A percentile compares a stretch with the other conserved stretches of the same genome.
These are phyloP conservation scores for Paecilomyces sp. DNA, from an alignment of 2,329 filamentous ascomycete species.

Conservation along the genomic window DNA sequence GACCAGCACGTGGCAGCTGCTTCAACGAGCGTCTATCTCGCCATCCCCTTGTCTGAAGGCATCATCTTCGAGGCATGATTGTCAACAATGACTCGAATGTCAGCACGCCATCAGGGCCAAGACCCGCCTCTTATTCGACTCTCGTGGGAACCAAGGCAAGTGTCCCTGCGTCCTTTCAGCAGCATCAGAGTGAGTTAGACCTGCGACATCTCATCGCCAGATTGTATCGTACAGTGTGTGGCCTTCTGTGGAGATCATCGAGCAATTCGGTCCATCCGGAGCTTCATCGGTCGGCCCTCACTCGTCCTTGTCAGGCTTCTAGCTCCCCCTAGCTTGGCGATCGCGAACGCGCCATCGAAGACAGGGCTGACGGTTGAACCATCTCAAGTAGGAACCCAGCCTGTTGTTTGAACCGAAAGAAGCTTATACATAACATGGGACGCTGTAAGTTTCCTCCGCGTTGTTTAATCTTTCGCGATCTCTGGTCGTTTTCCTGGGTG, in stretches of 20 bases:
- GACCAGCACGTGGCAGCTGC: not conserved
- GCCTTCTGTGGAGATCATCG: not conserved
- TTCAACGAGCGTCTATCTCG: constrained; percentile 4
- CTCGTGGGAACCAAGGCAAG: constrained; percentile 8
- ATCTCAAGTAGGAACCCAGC: not conserved
- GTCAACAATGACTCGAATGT: constrained; percentile 2
- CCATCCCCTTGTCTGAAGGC: constrained; percentile 7
- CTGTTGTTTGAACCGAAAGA: not conserved
- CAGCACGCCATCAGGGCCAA: not conserved
- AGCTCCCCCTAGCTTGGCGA: not conserved
- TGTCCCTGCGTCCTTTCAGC: not conserved
- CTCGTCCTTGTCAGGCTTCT: not conserved
- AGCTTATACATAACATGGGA: not conserved
- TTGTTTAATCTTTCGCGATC: not conserved
- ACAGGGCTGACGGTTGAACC: not conserved
- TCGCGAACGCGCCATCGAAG: not conserved
- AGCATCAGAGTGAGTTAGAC: not conserved
- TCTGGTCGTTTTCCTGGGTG: not conserved
- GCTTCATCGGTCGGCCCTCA: not conserved
- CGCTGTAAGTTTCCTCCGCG: not conserved
- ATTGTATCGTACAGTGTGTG: not conserved
- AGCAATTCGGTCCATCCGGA: not conserved
- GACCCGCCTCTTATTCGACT: constrained; percentile 7
- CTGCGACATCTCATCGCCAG: not conserved
- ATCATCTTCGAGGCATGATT: constrained; percentile 5